Conservation (phyloP, 495 filamentous ascomycete genomes). For the Bacidia rubella region DNA sequence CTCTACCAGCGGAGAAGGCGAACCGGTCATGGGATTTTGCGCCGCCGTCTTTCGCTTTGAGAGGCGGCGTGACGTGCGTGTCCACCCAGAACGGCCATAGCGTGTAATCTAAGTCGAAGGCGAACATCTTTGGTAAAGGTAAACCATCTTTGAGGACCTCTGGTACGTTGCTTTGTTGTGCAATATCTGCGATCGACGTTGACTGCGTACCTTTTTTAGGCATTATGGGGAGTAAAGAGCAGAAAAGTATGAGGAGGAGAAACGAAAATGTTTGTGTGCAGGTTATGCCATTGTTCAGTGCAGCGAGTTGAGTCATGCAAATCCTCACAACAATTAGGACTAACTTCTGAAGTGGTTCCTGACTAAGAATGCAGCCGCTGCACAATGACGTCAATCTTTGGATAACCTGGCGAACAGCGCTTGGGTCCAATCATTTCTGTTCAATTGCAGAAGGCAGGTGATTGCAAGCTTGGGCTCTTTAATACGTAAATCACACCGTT, state of each 20-base stretch:
- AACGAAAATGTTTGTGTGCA: not conserved
- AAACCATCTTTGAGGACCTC: constrained; percentile 61
- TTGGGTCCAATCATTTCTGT: too few species aligned
- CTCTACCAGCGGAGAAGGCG: too few species aligned
- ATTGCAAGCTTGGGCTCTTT: too few species aligned
- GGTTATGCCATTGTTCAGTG: not conserved
- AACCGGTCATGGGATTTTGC: constrained; percentile 38
- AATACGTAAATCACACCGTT: too few species aligned
- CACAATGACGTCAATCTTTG: not conserved
- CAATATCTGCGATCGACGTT: not conserved
- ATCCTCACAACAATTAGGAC: not conserved
- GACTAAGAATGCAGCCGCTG: not conserved
- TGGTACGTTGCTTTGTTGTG: constrained; percentile 25
- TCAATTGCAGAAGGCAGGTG: too few species aligned
- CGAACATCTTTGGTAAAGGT: constrained; percentile 71
- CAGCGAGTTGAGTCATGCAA: not conserved
- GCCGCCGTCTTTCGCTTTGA: constrained; percentile 50
- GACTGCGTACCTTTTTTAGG: constrained; percentile 10
- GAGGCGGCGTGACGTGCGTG: constrained; percentile 72
- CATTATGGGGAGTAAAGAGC: constrained; percentile 1
- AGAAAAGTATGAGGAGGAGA: not conserved
- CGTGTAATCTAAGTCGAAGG: constrained; percentile 95
- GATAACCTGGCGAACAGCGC: too few species aligned
- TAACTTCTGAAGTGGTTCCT: not conserved
- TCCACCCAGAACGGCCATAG: constrained; percentile 97